A percentile compares a stretch with the other conserved stretches of the same genome.
Evolutionary conservation across 2,329 filamentous ascomycete species (phyloP).

Genomic region (Diaporthe ampelina): DNA sequence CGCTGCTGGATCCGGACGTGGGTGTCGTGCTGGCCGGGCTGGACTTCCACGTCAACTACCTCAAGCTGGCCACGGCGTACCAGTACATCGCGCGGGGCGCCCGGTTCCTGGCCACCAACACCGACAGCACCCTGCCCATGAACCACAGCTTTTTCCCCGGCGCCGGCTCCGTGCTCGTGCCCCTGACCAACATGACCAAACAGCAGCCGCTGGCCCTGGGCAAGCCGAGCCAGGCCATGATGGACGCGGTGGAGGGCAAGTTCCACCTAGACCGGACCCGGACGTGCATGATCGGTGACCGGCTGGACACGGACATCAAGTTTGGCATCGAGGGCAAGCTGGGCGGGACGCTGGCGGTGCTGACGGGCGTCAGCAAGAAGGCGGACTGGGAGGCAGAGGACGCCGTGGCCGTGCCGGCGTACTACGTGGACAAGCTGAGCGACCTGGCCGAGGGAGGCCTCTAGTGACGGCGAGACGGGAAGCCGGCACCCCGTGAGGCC

Average conservation of each 20-base stretch:
- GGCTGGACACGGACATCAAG: constrained; percentile 94
- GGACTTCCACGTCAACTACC: constrained; percentile 95
- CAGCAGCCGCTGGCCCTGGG: constrained; percentile 83
- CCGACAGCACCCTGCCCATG: constrained; percentile 89
- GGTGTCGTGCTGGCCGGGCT: constrained; percentile 90
- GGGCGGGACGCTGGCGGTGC: constrained; percentile 89
- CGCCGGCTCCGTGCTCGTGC: constrained; percentile 85
- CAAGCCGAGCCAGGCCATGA: constrained; percentile 98
- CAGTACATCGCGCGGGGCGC: constrained; percentile 89
- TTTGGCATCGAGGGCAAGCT: constrained; percentile 93
- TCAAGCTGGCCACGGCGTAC: constrained; percentile 87
- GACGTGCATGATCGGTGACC: constrained; percentile 96
- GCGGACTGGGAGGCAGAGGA: constrained; percentile 82
- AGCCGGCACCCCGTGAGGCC: neutral
- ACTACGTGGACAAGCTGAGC: constrained; percentile 86
- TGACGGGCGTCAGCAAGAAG: constrained; percentile 91
- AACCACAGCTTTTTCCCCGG: constrained; percentile 89
- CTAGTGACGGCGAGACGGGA: neutral
- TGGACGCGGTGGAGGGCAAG: constrained; percentile 98
- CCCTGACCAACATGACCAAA: constrained; percentile 79
- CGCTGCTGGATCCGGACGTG: constrained; percentile 86
- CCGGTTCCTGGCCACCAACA: constrained; percentile 92
- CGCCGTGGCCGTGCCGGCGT: constrained; percentile 79
- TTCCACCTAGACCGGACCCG: constrained; percentile 87
- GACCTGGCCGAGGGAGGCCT: constrained; percentile 67